phyloP scores from a whole-genome alignment of 1,284 basidiomycete genomes.

The Mrakiaceae sp. region DNA sequence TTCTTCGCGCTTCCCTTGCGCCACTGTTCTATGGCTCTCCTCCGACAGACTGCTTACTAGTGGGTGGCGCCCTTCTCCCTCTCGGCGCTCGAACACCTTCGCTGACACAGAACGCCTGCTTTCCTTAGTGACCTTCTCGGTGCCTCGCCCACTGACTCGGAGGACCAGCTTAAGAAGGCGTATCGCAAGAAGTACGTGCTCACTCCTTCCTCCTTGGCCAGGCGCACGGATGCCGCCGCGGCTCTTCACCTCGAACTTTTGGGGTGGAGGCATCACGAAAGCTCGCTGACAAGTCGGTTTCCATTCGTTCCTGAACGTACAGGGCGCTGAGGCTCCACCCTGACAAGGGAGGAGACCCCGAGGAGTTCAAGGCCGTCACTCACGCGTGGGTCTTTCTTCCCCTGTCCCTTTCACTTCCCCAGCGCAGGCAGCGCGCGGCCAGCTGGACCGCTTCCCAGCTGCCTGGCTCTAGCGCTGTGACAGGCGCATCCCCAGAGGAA shows the following conservation, averaged over 20 bases:
- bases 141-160: slow-evolving; percentile 60
- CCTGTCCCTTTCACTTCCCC: not conserved
- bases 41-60: slow-evolving; percentile 61
- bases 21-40: slow-evolving; percentile 5
- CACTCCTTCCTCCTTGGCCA: not conserved
- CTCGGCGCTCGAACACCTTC: not conserved
- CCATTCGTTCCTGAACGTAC: slow-evolving; percentile 19
- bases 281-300: not conserved
- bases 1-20: not conserved
- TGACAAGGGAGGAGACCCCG: slow-evolving; percentile 94
- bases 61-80: slow-evolving; percentile 19
- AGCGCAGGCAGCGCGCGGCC: no score
- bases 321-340: slow-evolving; percentile 86
- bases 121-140: slow-evolving; percentile 57
- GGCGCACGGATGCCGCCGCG: not conserved
- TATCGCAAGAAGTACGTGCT: slow-evolving; percentile 73
- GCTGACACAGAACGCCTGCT: slow-evolving; percentile 6
- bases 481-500: no score
- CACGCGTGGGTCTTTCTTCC: slow-evolving; percentile 59
- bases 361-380: slow-evolving; percentile 94
- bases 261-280: no score
- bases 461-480: no score
- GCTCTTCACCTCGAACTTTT: not conserved
- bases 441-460: no score
- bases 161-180: slow-evolving; percentile 81